A percentile compares a stretch with the other conserved stretches of the same genome.
Conservation (phyloP, 108 stramenopile genomes). For the Cylindrotheca fusiformis region DNA sequence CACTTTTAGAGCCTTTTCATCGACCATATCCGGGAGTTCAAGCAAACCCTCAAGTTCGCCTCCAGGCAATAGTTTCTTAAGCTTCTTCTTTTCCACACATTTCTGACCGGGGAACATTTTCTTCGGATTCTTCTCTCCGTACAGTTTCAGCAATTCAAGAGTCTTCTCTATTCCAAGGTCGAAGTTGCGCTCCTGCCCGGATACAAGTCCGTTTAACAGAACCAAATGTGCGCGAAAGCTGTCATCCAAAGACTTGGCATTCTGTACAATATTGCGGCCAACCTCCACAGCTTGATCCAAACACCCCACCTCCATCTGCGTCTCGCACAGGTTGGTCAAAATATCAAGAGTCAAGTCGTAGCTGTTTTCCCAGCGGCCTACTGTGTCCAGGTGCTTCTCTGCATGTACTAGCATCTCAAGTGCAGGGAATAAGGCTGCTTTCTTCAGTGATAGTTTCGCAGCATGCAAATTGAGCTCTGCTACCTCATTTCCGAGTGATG, state of each 20-base stretch:
- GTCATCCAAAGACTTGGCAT: constrained; percentile 35
- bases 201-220: not conserved
- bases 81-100: constrained; percentile 15
- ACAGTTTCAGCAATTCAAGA: constrained; percentile 18
- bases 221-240: constrained; percentile 29
- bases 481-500: constrained; percentile 15
- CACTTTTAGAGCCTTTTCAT: constrained; percentile 10
- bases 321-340: constrained; percentile 21
- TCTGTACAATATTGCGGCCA: constrained; percentile 9
- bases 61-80: constrained; percentile 14
- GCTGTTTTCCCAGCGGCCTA: constrained; percentile 17
- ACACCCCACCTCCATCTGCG: constrained; percentile 11
- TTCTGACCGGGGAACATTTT: constrained; percentile 17
- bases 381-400: constrained; percentile 16
- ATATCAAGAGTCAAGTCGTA: constrained; percentile 40
- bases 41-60: constrained; percentile 12
- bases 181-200: constrained; percentile 25
- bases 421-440: constrained; percentile 39
- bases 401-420: constrained; percentile 26
- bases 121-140: constrained; percentile 26
- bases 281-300: constrained; percentile 8
- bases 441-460: constrained; percentile 28
- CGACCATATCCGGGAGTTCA: constrained; percentile 16
- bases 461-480: constrained; percentile 32
- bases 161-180: constrained; percentile 9